Conservation (phyloP, 2,329 filamentous ascomycete species). For the Botrytis fragariae region DNA sequence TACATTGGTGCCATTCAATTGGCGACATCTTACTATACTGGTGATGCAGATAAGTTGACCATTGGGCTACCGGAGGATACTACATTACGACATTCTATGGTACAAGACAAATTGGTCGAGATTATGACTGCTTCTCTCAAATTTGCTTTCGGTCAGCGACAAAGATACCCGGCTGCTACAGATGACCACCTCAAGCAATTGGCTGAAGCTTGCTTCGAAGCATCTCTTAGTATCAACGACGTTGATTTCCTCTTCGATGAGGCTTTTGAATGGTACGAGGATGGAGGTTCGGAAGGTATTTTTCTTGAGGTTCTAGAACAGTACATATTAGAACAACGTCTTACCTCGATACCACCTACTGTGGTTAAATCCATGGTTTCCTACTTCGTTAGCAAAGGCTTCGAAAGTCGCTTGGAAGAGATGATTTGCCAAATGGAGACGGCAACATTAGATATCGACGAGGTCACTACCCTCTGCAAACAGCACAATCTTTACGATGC, state of each 20-base stretch:
- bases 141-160: conserved; percentile 74
- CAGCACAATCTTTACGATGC: conserved; percentile 92
- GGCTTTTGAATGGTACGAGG: conserved; percentile 86
- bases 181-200: conserved; percentile 67
- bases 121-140: conserved; percentile 91
- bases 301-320: conserved; percentile 89
- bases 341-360: conserved; percentile 73
- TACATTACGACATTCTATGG: conserved; percentile 70
- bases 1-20: conserved; percentile 88
- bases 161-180: conserved; percentile 45
- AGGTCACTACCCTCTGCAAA: conserved; percentile 87
- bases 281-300: conserved; percentile 66
- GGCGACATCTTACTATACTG: conserved; percentile 88
- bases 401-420: conserved; percentile 80
- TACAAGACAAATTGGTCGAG: conserved; percentile 84
- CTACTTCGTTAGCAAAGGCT: conserved; percentile 73
- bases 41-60: conserved; percentile 88
- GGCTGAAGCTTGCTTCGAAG: conserved; percentile 77
- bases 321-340: conserved; percentile 75
- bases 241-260: conserved; percentile 86
- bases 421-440: conserved; percentile 93
- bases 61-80: conserved; percentile 89
- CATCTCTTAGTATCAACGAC: conserved; percentile 75
- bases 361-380: conserved; percentile 83
- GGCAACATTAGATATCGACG: conserved; percentile 86